These are phyloP conservation scores for Podaxis sp. DNA, from an alignment of 768 basidiomycete genomes.

Conservation along the genomic window DNA sequence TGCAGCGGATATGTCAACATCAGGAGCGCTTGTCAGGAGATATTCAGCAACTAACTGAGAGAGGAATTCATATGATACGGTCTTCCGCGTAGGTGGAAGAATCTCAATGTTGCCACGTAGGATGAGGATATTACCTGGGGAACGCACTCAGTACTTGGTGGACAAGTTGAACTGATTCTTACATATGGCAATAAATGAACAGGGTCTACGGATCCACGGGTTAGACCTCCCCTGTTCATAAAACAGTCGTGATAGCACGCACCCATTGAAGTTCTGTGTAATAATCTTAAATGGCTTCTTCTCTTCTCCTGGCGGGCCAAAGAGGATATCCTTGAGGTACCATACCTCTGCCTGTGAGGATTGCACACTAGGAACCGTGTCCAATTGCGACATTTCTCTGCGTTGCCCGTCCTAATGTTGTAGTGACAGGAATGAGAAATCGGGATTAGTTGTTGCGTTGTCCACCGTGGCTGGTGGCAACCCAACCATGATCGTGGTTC, in stretches of 20 bases:
- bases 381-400: background rate
- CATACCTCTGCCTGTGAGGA: constrained; percentile 60
- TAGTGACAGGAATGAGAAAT: background rate
- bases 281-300: constrained; percentile 52
- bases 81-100: constrained; percentile 55
- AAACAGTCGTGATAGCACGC: constrained; percentile 21
- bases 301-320: constrained; percentile 27
- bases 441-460: background rate
- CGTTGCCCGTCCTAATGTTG: background rate
- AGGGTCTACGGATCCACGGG: constrained; percentile 51
- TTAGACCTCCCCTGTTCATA: background rate
- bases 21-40: constrained; percentile 55
- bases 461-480: background rate
- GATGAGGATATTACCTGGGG: constrained; percentile 80
- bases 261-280: constrained; percentile 86
- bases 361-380: constrained; percentile 26
- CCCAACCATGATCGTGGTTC: background rate
- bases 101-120: constrained; percentile 80
- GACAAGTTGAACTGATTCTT: constrained; percentile 17
- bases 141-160: constrained; percentile 4
- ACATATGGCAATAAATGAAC: constrained; percentile 91
- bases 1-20: constrained; percentile 65
- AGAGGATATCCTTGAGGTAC: constrained; percentile 69
- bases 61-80: constrained; percentile 82
- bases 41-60: constrained; percentile 82